phyloP scores from a whole-genome alignment of 805 yeast species.

The Cyberlindnera suaveolens region DNA sequence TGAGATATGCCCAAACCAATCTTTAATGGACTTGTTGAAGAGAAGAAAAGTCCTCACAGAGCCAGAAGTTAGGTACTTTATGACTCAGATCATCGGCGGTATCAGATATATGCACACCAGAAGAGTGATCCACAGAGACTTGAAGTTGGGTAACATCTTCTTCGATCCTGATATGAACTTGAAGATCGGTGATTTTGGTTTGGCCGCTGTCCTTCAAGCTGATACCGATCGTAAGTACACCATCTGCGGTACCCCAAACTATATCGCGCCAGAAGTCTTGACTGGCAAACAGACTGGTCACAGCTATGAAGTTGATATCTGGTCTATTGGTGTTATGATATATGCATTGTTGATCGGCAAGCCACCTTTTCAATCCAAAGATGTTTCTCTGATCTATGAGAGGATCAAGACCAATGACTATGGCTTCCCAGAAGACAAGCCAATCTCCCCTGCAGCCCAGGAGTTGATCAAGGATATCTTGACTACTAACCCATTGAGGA shows the following conservation, averaged over 20 bases:
- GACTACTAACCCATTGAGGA: slow-evolving; percentile 66
- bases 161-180: slow-evolving; percentile 91
- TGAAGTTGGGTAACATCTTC: slow-evolving; percentile 92
- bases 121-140: slow-evolving; percentile 91
- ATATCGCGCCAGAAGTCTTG: slow-evolving; percentile 96
- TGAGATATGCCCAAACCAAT: slow-evolving; percentile 93
- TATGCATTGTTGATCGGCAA: slow-evolving; percentile 88
- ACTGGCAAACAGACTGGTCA: slow-evolving; percentile 87
- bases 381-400: slow-evolving; percentile 86
- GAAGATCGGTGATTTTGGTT: slow-evolving; percentile 96
- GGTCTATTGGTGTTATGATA: slow-evolving; percentile 98
- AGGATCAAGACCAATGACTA: slow-evolving; percentile 82
- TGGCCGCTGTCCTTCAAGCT: slow-evolving; percentile 87
- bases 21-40: slow-evolving; percentile 86
- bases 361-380: slow-evolving; percentile 97
- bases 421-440: slow-evolving; percentile 64
- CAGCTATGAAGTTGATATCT: slow-evolving; percentile 89
- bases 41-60: slow-evolving; percentile 80
- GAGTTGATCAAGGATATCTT: slow-evolving; percentile 66
- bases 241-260: slow-evolving; percentile 98
- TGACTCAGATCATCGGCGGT: slow-evolving; percentile 93
- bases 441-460: slow-evolving; percentile 66
- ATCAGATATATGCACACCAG: slow-evolving; percentile 86
- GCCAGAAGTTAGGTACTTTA: slow-evolving; percentile 84
- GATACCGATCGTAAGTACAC: slow-evolving; percentile 77